Percentiles rank a stretch among this genome's conserved stretches.
These are phyloP conservation scores for Malus hybrid DNA, from an alignment of 331 rosid species.

Conservation along the genomic window DNA sequence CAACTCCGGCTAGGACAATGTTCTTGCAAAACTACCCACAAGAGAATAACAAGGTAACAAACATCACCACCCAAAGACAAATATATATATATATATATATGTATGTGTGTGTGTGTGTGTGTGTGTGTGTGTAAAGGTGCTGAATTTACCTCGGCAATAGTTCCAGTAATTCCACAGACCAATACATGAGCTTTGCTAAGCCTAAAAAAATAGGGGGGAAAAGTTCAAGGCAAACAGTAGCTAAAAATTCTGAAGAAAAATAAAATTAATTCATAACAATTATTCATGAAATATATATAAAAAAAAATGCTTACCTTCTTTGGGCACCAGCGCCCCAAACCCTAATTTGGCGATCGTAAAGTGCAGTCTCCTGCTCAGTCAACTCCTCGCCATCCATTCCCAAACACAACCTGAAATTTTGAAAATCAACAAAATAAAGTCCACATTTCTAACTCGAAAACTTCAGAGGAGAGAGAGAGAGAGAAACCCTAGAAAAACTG, in stretches of 20 bases:
- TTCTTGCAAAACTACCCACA: constrained; percentile 84
- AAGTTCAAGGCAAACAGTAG: constrained; percentile 3
- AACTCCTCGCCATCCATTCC: constrained; percentile 90
- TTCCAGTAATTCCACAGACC: constrained; percentile 85
- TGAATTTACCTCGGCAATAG: constrained; percentile 68
- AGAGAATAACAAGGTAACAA: neutral
- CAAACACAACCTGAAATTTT: constrained; percentile 29
- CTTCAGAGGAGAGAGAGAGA: neutral
- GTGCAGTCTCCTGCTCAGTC: constrained; percentile 96
- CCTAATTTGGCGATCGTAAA: constrained; percentile 98
- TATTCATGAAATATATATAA: neutral
- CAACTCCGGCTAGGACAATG: constrained; percentile 92
- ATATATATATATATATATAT: too few species aligned
- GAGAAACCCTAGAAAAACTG: neutral
- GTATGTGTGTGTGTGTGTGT: too few species aligned
- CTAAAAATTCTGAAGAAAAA: neutral
- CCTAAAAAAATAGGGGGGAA: constrained; percentile 21
- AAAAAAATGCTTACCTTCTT: constrained; percentile 42
- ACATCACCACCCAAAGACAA: too few species aligned
- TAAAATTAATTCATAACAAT: neutral
- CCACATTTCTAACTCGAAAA: neutral
- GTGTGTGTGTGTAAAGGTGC: neutral
- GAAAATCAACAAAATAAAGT: neutral
- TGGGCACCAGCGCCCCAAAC: constrained; percentile 99
- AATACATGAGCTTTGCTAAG: constrained; percentile 86